phyloP scores from a whole-genome alignment of 2,329 filamentous ascomycete species.

The Raffaelea deltoideospora region DNA sequence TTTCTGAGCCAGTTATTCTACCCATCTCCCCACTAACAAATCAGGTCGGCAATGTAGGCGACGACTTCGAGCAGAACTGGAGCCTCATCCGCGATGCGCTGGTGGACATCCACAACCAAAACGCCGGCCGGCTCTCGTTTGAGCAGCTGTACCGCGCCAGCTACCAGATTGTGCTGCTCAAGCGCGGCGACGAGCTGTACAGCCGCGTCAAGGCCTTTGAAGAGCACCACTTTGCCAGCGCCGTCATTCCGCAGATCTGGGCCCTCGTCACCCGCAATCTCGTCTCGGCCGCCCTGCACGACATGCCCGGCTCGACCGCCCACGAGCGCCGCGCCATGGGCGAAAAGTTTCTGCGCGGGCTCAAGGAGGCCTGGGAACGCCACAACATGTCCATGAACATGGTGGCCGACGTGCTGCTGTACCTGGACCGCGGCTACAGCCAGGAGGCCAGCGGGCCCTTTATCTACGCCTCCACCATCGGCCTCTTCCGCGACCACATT shows the following conservation, averaged over 20 bases:
- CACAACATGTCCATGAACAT: conserved; percentile 92
- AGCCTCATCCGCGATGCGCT: conserved; percentile 60
- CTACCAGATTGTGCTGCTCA: conserved; percentile 85
- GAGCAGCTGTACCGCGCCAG: conserved; percentile 88
- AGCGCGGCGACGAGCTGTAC: conserved; percentile 72
- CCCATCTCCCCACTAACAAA: background rate
- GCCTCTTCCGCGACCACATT: conserved; percentile 76
- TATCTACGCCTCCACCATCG: conserved; percentile 75
- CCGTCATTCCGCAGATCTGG: conserved; percentile 58
- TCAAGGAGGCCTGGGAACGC: conserved; percentile 72
- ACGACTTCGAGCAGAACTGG: conserved; percentile 84
- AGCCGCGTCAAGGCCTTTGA: conserved; percentile 68
- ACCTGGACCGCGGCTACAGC: conserved; percentile 79
- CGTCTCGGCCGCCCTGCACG: conserved; percentile 41
- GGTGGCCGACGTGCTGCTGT: conserved; percentile 62
- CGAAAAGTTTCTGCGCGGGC: conserved; percentile 63
- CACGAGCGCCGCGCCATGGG: conserved; percentile 69
- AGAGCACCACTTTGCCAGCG: conserved; percentile 58
- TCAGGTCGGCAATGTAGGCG: no score
- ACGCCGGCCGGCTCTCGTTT: conserved; percentile 80
- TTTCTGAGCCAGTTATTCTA: no score
- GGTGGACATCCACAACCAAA: conserved; percentile 78
- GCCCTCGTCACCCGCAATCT: conserved; percentile 57
- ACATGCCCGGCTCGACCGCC: conserved; percentile 42
- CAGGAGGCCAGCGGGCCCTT: conserved; percentile 55